These are phyloP conservation scores for Xylaria sp. DNA, from an alignment of 2,329 filamentous ascomycete genomes.

Conservation along the genomic window DNA sequence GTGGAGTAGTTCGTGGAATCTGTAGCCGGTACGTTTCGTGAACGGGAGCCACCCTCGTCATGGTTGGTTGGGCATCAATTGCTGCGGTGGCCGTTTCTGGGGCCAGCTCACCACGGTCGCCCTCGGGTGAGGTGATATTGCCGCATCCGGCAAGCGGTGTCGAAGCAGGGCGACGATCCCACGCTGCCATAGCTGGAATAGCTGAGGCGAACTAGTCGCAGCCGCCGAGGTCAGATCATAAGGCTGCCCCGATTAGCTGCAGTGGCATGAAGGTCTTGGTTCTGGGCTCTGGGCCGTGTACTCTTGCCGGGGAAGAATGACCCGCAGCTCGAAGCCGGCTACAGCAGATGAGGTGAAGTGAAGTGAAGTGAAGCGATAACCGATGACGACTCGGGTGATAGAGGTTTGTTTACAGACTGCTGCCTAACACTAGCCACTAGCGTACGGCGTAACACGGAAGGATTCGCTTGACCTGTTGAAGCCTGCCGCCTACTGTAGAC, in stretches of 20 bases:
- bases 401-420: background rate
- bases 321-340: slow-evolving; percentile 22
- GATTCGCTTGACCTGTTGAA: slow-evolving; percentile 14
- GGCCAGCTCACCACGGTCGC: slow-evolving; percentile 41
- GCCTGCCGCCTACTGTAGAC: background rate
- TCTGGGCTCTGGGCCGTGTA: slow-evolving; percentile 19
- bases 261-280: slow-evolving; percentile 34
- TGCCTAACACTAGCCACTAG: slow-evolving; percentile 13
- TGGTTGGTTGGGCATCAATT: slow-evolving; percentile 49
- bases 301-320: slow-evolving; percentile 10
- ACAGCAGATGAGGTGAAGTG: slow-evolving; percentile 19
- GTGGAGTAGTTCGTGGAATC: slow-evolving; percentile 21
- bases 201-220: slow-evolving; percentile 36
- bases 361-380: slow-evolving; percentile 9
- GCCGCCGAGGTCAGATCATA: slow-evolving; percentile 48
- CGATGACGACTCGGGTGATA: slow-evolving; percentile 21
- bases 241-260: slow-evolving; percentile 52
- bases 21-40: slow-evolving; percentile 29
- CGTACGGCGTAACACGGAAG: slow-evolving; percentile 17
- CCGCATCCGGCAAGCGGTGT: slow-evolving; percentile 42
- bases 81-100: slow-evolving; percentile 42
- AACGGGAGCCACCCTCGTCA: slow-evolving; percentile 27
- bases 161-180: slow-evolving; percentile 35
- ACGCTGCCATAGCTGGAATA: slow-evolving; percentile 39
- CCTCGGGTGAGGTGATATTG: slow-evolving; percentile 42